A percentile compares a stretch with the other conserved stretches of the same genome.
Conservation (phyloP, 1,284 basidiomycete species). For the Leccinum pachyderme region DNA sequence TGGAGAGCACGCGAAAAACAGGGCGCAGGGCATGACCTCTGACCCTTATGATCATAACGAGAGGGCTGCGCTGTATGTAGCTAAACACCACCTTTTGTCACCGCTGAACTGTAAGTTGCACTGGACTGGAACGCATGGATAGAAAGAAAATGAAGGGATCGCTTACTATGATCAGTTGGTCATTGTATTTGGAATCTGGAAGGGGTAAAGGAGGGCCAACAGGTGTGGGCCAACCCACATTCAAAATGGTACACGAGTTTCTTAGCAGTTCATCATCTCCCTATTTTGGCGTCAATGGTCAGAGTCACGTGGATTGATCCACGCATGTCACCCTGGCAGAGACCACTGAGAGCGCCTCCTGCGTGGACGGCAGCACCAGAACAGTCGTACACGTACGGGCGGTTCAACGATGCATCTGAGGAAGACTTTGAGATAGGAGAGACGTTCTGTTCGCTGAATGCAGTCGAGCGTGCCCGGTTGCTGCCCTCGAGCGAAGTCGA, state of each 20-base stretch:
- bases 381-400: slow-evolving; percentile 43
- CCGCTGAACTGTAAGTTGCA: slow-evolving; percentile 13
- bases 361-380: slow-evolving; percentile 52
- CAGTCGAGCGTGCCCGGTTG: slow-evolving; percentile 30
- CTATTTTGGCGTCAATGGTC: too few species aligned
- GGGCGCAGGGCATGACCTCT: neutral
- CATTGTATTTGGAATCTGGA: slow-evolving; percentile 22
- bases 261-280: too few species aligned
- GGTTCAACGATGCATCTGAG: slow-evolving; percentile 51
- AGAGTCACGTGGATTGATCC: slow-evolving; percentile 11
- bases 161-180: slow-evolving; percentile 18
- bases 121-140: neutral
- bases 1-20: slow-evolving; percentile 1
- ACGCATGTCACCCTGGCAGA: neutral
- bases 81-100: neutral
- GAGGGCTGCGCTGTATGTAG: slow-evolving; percentile 1
- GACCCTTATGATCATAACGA: neutral
- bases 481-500: slow-evolving; percentile 51
- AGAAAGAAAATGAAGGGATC: neutral
- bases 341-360: slow-evolving; percentile 37
- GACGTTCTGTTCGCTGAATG: slow-evolving; percentile 44
- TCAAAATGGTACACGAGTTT: too few species aligned
- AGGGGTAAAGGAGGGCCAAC: neutral
- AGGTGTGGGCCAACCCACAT: slow-evolving; percentile 30
- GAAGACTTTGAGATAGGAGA: slow-evolving; percentile 50